Evolutionary conservation across 2,329 filamentous ascomycete species (phyloP).

Genomic region (Fusarium nematophilum): DNA sequence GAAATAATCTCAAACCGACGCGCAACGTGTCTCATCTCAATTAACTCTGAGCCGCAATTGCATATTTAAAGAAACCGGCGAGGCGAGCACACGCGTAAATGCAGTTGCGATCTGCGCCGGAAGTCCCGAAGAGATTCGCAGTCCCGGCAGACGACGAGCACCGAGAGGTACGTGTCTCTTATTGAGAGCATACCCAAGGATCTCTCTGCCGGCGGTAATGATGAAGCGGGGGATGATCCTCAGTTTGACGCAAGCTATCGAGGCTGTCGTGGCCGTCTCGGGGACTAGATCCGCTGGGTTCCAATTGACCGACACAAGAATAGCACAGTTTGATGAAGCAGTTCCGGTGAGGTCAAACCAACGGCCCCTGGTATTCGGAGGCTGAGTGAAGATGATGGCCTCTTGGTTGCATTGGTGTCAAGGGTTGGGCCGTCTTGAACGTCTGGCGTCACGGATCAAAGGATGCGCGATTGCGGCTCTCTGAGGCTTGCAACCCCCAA

Average conservation of each 20-base stretch:
- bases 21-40: constrained; percentile 40
- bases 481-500: background rate
- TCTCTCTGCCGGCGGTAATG: constrained; percentile 6
- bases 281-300: background rate
- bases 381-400: constrained; percentile 25
- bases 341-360: constrained; percentile 12
- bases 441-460: no score
- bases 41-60: constrained; percentile 29
- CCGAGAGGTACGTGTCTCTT: constrained; percentile 22
- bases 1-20: constrained; percentile 42
- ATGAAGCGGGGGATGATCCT: constrained; percentile 13
- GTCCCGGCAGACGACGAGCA: constrained; percentile 22
- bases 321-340: constrained; percentile 5
- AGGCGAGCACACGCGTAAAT: constrained; percentile 9
- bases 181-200: constrained; percentile 3
- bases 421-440: constrained; percentile 13
- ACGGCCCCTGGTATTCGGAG: constrained; percentile 11
- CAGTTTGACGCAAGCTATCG: constrained; percentile 6
- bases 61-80: constrained; percentile 1
- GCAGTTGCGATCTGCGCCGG: constrained; percentile 13
- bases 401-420: constrained; percentile 1
- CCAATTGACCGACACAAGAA: background rate
- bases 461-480: constrained; percentile 24
- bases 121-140: background rate
- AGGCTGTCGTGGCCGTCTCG: constrained; percentile 1